Evolutionary conservation across 306 rosid species (phyloP).

Genomic region (Lotus japonicus): DNA sequence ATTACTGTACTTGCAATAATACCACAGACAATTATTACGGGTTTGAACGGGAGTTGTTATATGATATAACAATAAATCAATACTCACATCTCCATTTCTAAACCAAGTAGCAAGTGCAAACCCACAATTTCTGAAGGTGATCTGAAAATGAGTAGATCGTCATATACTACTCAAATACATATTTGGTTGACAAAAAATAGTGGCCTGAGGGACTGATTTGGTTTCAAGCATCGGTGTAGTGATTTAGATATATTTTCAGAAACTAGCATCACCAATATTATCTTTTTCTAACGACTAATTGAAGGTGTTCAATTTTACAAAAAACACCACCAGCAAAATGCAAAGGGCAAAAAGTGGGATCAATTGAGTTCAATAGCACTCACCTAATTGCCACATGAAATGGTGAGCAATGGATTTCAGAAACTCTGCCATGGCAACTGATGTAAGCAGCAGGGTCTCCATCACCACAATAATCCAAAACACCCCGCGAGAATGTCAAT

Average conservation of each 20-base stretch:
- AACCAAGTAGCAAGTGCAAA: too few species aligned
- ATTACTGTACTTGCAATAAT: too few species aligned
- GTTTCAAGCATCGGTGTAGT: not conserved
- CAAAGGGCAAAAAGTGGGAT: not conserved
- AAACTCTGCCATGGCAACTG: slow-evolving; percentile 55
- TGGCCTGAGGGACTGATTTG: not conserved
- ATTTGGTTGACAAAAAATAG: too few species aligned
- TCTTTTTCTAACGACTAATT: not conserved
- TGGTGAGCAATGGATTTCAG: slow-evolving; percentile 69
- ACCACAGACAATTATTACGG: too few species aligned
- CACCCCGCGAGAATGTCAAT: too few species aligned
- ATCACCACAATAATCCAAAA: slow-evolving; percentile 90
- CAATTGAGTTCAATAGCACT: not conserved
- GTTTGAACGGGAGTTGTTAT: too few species aligned
- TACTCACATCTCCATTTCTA: too few species aligned
- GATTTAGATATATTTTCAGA: not conserved
- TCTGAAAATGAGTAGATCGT: too few species aligned
- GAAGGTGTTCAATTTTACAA: not conserved
- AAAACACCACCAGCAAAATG: not conserved
- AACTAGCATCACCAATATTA: not conserved
- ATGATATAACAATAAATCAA: too few species aligned
- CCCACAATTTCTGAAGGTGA: too few species aligned
- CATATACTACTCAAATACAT: too few species aligned
- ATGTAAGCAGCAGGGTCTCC: slow-evolving; percentile 79
- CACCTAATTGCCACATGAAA: slow-evolving; percentile 93